Evolutionary conservation across 179 eudicot species (phyloP), one percentile per base, ranked within the genome.

Genomic region (Camellia oleifera): DNA sequence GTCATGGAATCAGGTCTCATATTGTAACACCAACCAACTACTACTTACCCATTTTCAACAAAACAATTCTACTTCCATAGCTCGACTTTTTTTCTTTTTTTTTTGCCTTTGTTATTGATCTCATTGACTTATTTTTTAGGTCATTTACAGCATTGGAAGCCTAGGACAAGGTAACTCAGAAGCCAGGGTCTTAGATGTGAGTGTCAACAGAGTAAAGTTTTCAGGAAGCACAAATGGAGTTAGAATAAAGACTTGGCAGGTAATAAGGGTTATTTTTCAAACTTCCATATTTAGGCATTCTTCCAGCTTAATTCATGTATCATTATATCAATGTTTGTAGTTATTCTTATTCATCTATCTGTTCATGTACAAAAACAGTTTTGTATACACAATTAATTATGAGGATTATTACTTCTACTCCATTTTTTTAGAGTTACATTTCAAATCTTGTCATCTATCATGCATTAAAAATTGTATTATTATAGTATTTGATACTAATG

Each of bases 1-100:
- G 97, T 44, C 98, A 92, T 77, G 97, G 97, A 82, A 91, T 94
- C 87, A 92, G 98, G 98, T 94, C 7, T 40, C 56, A 42, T 23
- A 57, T 80, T 80, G 73, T 20, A 73, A 60, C 53, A 80, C 71
- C 54, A 52, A 50, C 66, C 50, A 40, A 40, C 54, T 48, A 26
- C 40, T 32, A 68, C 58, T 48, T 48, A 48, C 65, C 73, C 79
- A 75, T 23, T 75, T 74, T 81, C 79, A 76, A 68, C 62, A 57
- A 69, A 57, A 57, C 65, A 69, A 17, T 76, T 12, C 79, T 32
- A 50, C 69, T 75, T 45, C 26, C 61, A 68, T 56, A 10, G 53
- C 18, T 18, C 40, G 67, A 76, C 65, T 57, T 53, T 9, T 2
- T 4, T n/a, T 46, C 20, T 68, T 75, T 1, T 68, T 75, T 1